Evolutionary conservation across 306 rosid species (phyloP).

Genomic region (Cyclanthera cordifolia): DNA sequence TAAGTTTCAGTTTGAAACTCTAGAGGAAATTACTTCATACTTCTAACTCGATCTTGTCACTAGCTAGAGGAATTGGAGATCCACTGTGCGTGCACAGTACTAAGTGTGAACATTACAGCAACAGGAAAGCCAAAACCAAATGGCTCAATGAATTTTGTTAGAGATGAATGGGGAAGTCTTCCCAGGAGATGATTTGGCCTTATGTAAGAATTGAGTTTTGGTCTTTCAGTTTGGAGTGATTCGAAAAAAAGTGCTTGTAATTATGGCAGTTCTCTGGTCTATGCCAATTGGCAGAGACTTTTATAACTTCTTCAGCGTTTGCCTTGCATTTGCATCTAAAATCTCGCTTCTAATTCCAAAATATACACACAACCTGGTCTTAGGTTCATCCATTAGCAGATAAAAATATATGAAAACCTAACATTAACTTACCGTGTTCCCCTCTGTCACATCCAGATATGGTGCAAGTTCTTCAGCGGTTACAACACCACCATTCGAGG

Average conservation of each 20-base stretch:
- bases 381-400: not conserved
- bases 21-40: not conserved
- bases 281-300: not conserved
- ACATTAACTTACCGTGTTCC: slow-evolving; percentile 33
- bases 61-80: not conserved
- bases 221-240: not conserved
- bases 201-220: not conserved
- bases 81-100: not conserved
- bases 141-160: not conserved
- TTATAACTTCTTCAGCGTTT: not conserved
- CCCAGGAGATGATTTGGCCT: not conserved
- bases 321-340: not conserved
- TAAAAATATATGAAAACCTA: not conserved
- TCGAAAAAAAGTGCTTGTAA: not conserved
- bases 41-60: not conserved
- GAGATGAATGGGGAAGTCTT: not conserved
- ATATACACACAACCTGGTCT: not conserved
- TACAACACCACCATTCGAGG: slow-evolving; percentile 90
- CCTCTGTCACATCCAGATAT: slow-evolving; percentile 54
- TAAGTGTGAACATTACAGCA: too few species aligned
- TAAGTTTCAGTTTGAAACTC: not conserved
- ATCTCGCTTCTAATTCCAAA: not conserved
- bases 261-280: not conserved
- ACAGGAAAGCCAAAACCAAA: too few species aligned
- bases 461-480: slow-evolving; percentile 97